A percentile compares a stretch with the other conserved stretches of the same genome.
phyloP scores from a whole-genome alignment of 345 rosid species.

The Erysimum cheiranthoides region DNA sequence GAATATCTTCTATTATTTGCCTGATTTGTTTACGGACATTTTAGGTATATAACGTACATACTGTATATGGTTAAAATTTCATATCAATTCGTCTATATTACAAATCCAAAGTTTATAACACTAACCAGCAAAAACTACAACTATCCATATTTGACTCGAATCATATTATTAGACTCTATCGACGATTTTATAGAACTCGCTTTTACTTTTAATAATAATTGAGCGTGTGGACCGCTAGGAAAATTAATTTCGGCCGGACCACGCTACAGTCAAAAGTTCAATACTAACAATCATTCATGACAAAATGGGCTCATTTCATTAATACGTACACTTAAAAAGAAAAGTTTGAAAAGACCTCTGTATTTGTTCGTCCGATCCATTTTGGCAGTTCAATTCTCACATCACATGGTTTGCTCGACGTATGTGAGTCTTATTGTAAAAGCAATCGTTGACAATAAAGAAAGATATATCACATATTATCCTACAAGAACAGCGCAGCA shows the following conservation, averaged over 20 bases:
- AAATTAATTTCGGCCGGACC: conserved; percentile 28
- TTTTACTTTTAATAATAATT: not conserved
- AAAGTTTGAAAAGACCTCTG: not conserved
- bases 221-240: conserved; percentile 21
- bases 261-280: conserved; percentile 35
- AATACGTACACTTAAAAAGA: not conserved
- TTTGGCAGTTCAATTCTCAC: conserved; percentile 4
- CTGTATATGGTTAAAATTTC: not conserved
- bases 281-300: conserved; percentile 21
- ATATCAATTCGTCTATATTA: not conserved
- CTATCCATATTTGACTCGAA: not conserved
- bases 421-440: no score
- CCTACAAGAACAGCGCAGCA: not conserved
- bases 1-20: not conserved
- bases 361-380: conserved; percentile 6
- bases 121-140: not conserved
- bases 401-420: not conserved
- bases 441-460: no score
- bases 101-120: not conserved
- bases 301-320: conserved; percentile 11
- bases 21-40: not conserved
- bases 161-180: not conserved
- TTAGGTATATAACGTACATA: no score
- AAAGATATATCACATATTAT: not conserved
- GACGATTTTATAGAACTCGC: not conserved